phyloP scores from a whole-genome alignment of 331 rosid species.

The Rhamnella rubrinervis region DNA sequence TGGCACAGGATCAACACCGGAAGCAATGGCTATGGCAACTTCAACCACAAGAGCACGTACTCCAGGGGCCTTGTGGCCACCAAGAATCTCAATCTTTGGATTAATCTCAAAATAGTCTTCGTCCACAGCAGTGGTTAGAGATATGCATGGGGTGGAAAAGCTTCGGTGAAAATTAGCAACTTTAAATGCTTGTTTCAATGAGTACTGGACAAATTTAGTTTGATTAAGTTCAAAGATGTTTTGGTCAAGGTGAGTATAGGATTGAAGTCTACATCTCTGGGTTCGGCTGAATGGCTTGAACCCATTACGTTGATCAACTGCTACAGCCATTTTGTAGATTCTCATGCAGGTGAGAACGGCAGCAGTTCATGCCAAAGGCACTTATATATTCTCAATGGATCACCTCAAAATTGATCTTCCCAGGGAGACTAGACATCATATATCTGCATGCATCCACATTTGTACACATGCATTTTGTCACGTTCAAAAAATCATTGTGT shows the following conservation, averaged over 20 bases:
- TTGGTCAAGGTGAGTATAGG: constrained; percentile 66
- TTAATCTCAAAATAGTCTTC: constrained; percentile 42
- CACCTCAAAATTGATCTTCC: constrained; percentile 43
- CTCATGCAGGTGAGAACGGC: constrained; percentile 51
- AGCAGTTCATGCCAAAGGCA: constrained; percentile 59
- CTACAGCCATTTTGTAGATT: constrained; percentile 74
- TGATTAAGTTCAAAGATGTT: constrained; percentile 38
- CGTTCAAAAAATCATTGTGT: constrained; percentile 1
- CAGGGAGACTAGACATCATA: constrained; percentile 29
- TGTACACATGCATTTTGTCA: not conserved
- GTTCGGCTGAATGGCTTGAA: constrained; percentile 64
- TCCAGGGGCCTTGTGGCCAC: constrained; percentile 49
- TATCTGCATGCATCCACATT: constrained; percentile 37
- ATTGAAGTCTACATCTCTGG: constrained; percentile 74
- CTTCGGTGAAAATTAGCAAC: constrained; percentile 73
- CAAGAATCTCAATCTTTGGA: constrained; percentile 66
- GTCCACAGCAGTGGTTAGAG: constrained; percentile 38
- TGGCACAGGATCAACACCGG: constrained; percentile 59
- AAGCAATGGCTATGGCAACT: constrained; percentile 79
- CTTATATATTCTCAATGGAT: constrained; percentile 25
- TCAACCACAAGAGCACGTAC: constrained; percentile 70
- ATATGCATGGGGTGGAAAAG: constrained; percentile 91
- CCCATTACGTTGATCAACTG: constrained; percentile 58
- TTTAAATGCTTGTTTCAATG: constrained; percentile 50
- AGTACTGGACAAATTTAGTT: constrained; percentile 33